Base-by-base conservation (phyloP, 2,329 filamentous ascomycete genomes). In the Cadophora sp. region DNA sequence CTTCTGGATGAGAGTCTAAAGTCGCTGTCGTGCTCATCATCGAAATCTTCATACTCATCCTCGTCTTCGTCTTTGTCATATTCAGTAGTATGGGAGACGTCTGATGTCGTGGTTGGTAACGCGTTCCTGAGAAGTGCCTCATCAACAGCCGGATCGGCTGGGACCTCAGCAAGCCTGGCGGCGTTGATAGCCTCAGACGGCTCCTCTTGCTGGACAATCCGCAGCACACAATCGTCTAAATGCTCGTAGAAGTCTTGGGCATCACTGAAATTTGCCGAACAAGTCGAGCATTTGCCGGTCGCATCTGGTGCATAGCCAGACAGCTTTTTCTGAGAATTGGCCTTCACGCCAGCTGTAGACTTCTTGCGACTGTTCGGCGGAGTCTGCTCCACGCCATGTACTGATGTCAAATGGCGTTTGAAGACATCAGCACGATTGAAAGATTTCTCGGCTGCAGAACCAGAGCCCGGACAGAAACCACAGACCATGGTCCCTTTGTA, bases 401-500 rank as follows among this genome's bases (percentile, higher is more conserved):
- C 92, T 0, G 93, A 92, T 14, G 94, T 97, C 62, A 99, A 83
- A 79, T 99, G 96, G 60, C 95, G 87, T 84, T 98, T 98, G 85
- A 98, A 98, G 53, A 98, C 94, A 76, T 99, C 96, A 43, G 95
- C 94, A 62, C 96, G 88, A 81, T 97, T 97, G 80, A 99, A 98
- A 72, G 92, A 93, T 83, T 97, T 97, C 79, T 97, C 95, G 5
- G 91, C 92, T 1, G 93, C 88, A 3, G 93, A 94, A 6, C 94
- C 94, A 24, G 91, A 91, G 4, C 94, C 93, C 0, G 94, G 93
- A 73, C 96, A 98, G 80, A 98, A 98, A 7, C 94, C 94, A 76
- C 96, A 99, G 9, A 97, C 92, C 94, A 98, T 97, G 19, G 93
- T 97, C 7, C 95, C 95, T 79, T 97, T 97, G 84, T 98, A 99